Percentiles rank a stretch among this genome's conserved stretches.
Conservation (phyloP, 1,284 basidiomycete genomes). For the Earliella scabrosa region DNA sequence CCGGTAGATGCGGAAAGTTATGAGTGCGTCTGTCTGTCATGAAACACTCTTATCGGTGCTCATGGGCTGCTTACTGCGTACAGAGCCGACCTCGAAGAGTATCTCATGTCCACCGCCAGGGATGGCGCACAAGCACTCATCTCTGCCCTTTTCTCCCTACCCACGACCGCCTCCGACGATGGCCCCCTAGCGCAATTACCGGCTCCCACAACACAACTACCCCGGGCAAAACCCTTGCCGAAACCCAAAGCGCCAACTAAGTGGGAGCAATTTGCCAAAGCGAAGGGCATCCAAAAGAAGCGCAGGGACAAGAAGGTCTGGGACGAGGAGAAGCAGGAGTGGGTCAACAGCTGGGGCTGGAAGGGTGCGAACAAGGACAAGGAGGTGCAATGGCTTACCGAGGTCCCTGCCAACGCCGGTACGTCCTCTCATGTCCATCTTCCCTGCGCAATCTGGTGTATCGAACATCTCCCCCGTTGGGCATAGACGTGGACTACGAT, state of each 20-base stretch:
- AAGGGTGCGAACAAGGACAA: conserved; percentile 89
- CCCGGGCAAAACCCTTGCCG: conserved; percentile 91
- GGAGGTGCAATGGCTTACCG: conserved; percentile 93
- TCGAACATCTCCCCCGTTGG: not conserved
- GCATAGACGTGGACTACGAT: conserved; percentile 72
- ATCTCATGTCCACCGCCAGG: conserved; percentile 81
- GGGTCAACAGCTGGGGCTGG: conserved; percentile 93
- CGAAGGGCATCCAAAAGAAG: conserved; percentile 91
- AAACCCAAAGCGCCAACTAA: conserved; percentile 94
- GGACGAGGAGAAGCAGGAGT: conserved; percentile 95
- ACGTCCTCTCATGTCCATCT: conserved; percentile 34
- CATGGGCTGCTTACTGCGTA: not conserved
- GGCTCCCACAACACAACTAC: conserved; percentile 74
- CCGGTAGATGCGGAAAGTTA: conserved; percentile 84
- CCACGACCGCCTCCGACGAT: conserved; percentile 76
- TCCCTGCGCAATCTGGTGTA: not conserved
- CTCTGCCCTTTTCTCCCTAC: conserved; percentile 81
- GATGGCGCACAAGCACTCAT: conserved; percentile 89
- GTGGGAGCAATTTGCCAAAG: conserved; percentile 95
- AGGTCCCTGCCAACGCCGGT: conserved; percentile 88
- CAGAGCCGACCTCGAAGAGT: conserved; percentile 80
- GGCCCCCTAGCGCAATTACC: conserved; percentile 90
- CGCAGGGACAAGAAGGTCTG: conserved; percentile 85
- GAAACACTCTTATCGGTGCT: not conserved
- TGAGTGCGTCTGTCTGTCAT: conserved; percentile 51